Evolutionary conservation across 148 eudicot species (phyloP), one percentile per base, ranked within the genome.

Genomic region (Bassia scoparia): DNA sequence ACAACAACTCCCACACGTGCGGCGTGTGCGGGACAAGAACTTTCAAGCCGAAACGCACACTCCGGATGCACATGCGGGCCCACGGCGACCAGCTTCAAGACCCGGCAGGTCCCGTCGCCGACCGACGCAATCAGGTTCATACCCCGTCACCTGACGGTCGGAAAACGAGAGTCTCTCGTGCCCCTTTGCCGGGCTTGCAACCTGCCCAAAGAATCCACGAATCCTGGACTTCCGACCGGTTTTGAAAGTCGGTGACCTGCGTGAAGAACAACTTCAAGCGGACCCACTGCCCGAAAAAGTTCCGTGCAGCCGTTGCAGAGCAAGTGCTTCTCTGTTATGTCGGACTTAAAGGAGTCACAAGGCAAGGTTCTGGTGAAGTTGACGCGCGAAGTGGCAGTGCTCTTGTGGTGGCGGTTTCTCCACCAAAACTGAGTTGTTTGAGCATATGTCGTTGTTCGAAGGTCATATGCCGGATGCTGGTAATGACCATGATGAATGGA

Each of bases 191-290:
- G 96, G 96, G n/a, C n/a, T 2, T 93, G 98, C 61, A 86, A 81
- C 23, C 74, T n/a, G n/a, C n/a, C n/a, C n/a, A n/a, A n/a, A n/a
- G n/a, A n/a, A n/a, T n/a, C n/a, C n/a, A n/a, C n/a, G n/a, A n/a
- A n/a, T n/a, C n/a, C n/a, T 52, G 64, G 84, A 82, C 53, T 93
- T 93, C 67, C 76, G 85, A 73, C 85, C 96, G 1, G 69, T 93
- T n/a, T n/a, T n/a, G n/a, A 81, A 93, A 93, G 44, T 83, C 93
- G 16, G 88, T 76, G 3, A 64, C 84, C 5, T 93, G 98, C 69
- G 94, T 88, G 56, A 93, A 87, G 86, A 90, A 90, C 68, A 96
- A 93, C 61, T 93, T 89, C 76, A 93, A 87, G 82, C 77, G 98
- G 72, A 86, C 89, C 67, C 96, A 93, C 59, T 90, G 98, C 54